Evolutionary conservation across 768 basidiomycete genomes (phyloP), one percentile per base, ranked within the genome.

Genomic region (Boletales sp.): DNA sequence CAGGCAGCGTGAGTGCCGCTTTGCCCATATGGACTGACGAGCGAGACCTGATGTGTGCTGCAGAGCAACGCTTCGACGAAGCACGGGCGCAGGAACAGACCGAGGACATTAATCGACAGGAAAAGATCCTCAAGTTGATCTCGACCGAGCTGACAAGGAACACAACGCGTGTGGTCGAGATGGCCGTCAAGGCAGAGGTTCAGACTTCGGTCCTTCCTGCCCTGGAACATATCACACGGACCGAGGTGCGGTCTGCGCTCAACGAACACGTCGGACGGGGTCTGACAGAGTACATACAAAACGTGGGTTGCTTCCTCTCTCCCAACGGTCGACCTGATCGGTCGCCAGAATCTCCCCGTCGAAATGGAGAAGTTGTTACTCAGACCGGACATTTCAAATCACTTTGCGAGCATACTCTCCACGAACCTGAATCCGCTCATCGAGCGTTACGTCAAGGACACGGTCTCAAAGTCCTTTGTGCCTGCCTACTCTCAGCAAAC

Each of bases 101-200:
- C 10, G 86, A 86, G 54, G 90, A 92, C 62, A 89, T 90, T 53
- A 75, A 82, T 35, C 82, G 90, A 13, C 90, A 94, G 68, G 91
- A 94, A 70, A 90, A 87, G 67, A 89, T 93, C 53, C 72, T 93
- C 60, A 92, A 92, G 70, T 72, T 93, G 47, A 91, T 93, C 57
- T 92, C 90, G 19, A 87, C 81, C 2, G 88, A 91, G 67, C 75
- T 93, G 44, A 91, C 87, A 9, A 83, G 87, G 69, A 92, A 92
- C 58, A 93, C 90, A 11, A 90, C 89, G 10, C 80, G 89, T 12
- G 87, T 92, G 42, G 91, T 94, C 39, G 91, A 94, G 71, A 79
- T 86, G 77, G 91, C 90, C 13, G 86, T 93, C 61, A 91, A 90
- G 72, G 76, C 72, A 45, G 90, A 92, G 64, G 86, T 93, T 14